Conservation (phyloP, 2,329 filamentous ascomycete genomes). For the Tolypocladium amazonense region DNA sequence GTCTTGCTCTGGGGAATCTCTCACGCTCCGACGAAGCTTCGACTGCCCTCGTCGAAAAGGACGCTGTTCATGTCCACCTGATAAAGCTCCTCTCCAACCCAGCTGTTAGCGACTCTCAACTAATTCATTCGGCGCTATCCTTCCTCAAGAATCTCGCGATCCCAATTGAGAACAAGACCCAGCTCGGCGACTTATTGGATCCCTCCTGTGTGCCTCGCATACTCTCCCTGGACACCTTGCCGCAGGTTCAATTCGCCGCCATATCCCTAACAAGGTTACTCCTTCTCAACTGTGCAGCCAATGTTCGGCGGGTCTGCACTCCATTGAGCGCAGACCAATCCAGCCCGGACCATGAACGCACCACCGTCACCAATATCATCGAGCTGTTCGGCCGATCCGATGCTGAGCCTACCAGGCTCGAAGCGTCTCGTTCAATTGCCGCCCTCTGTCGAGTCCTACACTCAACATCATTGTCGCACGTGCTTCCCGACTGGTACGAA, state of each 20-base stretch:
- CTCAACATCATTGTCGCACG: conserved; percentile 20
- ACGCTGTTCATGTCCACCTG: conserved; percentile 32
- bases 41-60: conserved; percentile 33
- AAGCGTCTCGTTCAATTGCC: conserved; percentile 43
- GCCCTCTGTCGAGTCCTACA: conserved; percentile 46
- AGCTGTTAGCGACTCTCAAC: conserved; percentile 32
- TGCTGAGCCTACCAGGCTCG: conserved; percentile 44
- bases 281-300: conserved; percentile 39
- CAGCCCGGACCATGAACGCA: conserved; percentile 12
- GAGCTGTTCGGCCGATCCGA: conserved; percentile 27
- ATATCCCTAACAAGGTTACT: conserved; percentile 48
- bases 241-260: conserved; percentile 49
- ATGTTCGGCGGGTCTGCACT: conserved; percentile 38
- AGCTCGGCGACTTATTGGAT: conserved; percentile 37
- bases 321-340: conserved; percentile 23
- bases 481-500: conserved; percentile 21
- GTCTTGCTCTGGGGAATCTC: conserved; percentile 51
- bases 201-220: conserved; percentile 37
- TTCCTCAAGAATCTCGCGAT: conserved; percentile 58
- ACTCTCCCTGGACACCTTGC: conserved; percentile 38
- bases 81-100: conserved; percentile 31
- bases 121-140: conserved; percentile 45
- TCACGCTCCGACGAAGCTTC: conserved; percentile 47
- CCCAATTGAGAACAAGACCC: conserved; percentile 40
- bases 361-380: conserved; percentile 25